Conservation (phyloP, 2,329 filamentous ascomycete species). For the Claviceps sp. region DNA sequence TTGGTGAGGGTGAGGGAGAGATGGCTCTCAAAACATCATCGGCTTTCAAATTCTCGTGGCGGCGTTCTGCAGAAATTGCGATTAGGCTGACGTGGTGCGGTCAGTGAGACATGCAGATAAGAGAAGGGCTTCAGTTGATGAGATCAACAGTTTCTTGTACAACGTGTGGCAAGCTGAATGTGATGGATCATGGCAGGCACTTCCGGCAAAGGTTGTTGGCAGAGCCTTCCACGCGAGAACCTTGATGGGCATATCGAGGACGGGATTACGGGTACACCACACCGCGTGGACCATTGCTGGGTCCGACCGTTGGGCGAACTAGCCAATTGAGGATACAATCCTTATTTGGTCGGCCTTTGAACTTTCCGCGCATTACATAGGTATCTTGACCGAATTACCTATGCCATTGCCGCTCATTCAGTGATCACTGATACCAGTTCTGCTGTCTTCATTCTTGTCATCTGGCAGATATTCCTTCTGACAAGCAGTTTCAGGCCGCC, state of each 20-base stretch:
- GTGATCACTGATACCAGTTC: too few relatives aligned
- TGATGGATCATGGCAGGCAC: background rate
- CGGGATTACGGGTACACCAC: too few relatives aligned
- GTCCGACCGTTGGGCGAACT: background rate
- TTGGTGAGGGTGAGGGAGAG: background rate
- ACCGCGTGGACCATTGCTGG: background rate
- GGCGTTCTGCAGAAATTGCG: background rate
- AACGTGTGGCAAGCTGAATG: too few relatives aligned
- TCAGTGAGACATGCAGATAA: background rate
- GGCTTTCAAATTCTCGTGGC: background rate
- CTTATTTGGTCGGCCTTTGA: background rate
- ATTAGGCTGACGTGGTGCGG: background rate
- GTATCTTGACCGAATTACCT: too few relatives aligned
- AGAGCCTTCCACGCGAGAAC: conserved; percentile 1
- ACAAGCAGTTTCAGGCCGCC: too few relatives aligned
- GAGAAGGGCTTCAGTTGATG: background rate
- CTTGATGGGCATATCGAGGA: conserved; percentile 5
- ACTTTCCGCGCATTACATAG: background rate
- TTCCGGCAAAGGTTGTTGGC: background rate
- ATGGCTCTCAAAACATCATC: background rate
- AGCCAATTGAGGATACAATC: background rate
- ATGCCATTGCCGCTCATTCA: too few relatives aligned
- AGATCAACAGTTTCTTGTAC: too few relatives aligned
- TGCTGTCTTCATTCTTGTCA: too few relatives aligned
- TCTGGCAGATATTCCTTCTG: too few relatives aligned